A percentile compares a stretch with the other conserved stretches of the same genome.
These are phyloP conservation scores for Friedmanniomyces simplex DNA, from an alignment of 495 filamentous ascomycete genomes.

Conservation along the genomic window DNA sequence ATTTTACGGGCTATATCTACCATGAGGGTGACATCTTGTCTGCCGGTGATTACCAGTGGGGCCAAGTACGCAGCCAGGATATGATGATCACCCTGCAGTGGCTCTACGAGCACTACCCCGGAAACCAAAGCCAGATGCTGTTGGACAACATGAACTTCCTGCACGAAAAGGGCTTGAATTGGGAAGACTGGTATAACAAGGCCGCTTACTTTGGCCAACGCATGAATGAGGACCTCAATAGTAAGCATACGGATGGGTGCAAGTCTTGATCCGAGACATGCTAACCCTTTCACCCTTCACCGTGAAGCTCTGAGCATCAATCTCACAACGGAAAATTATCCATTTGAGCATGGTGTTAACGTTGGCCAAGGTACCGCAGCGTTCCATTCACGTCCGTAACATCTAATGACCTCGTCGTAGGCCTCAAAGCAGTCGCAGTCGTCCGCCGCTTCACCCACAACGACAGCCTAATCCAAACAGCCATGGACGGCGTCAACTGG, in stretches of 20 bases:
- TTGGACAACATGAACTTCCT: slow-evolving; percentile 40
- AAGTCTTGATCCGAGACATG: too few species aligned
- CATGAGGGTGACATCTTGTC: background rate
- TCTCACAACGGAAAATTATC: slow-evolving; percentile 23
- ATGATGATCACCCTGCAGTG: slow-evolving; percentile 45
- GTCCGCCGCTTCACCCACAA: slow-evolving; percentile 35
- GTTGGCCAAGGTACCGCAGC: slow-evolving; percentile 41
- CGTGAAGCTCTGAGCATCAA: too few species aligned
- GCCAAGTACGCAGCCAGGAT: slow-evolving; percentile 38
- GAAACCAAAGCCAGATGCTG: slow-evolving; percentile 27
- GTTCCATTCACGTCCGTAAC: too few species aligned
- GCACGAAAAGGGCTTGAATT: slow-evolving; percentile 32
- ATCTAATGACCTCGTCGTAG: too few species aligned
- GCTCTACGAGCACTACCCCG: slow-evolving; percentile 41
- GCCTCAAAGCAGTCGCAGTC: slow-evolving; percentile 37
- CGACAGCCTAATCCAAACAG: slow-evolving; percentile 32
- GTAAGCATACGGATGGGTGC: too few species aligned
- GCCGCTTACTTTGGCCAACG: slow-evolving; percentile 11
- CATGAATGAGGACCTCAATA: slow-evolving; percentile 32
- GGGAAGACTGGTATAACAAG: slow-evolving; percentile 37
- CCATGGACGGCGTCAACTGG: slow-evolving; percentile 38
- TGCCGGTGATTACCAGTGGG: too few species aligned
- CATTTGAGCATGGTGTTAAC: slow-evolving; percentile 41
- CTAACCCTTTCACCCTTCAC: slow-evolving; percentile 27
- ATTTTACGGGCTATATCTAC: too few species aligned